Evolutionary conservation across 2,329 filamentous ascomycete genomes (phyloP), one percentile per base, ranked within the genome.

Genomic region (Fusarium kyushuense): DNA sequence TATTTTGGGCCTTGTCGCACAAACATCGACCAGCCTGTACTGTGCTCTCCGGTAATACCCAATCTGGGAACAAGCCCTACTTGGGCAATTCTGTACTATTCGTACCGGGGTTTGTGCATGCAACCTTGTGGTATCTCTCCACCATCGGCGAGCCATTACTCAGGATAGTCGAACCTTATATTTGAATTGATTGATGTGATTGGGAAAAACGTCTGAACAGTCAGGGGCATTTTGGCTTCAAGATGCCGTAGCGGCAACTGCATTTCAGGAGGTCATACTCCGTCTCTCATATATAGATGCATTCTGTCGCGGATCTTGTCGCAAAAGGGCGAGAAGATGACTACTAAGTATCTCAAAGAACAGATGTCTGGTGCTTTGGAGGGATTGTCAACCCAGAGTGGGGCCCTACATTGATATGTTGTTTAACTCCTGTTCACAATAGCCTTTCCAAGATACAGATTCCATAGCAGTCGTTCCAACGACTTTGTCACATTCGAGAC

Each of bases 1-100:
- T 65, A 48, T 51, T 55, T 48, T 30, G 36, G 47, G 35, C 51
- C 40, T 45, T 47, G 65, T 57, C 60, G 33, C 30, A 57, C 55
- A 43, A 61, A 65, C 41, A 19, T 49, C 21, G 25, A 36, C 45
- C 33, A 45, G 55, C 25, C 32, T 27, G 38, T 52, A 16, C 56
- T 43, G 48, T 33, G 16, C 51, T 41, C 47, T 35, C 45, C 56
- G 33, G 52, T 29, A 69, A 54, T 45, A 33, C 56, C 65, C 36
- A 63, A 54, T 67, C 35, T 45, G 33, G 65, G 63, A 66, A 63
- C 48, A 51, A 61, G 52, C 62, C 61, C 65, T 63, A 52, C 48
- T 38, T 69, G 41, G 41, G 49, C 53, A 58, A 46, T 58, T 51
- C 25, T 53, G 45, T 27, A 58, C 61, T 54, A 55, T 60, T 42